A percentile compares a stretch with the other conserved stretches of the same genome.
phyloP scores from a whole-genome alignment of 2,329 filamentous ascomycete genomes.

The Monilinia aucupariae region DNA sequence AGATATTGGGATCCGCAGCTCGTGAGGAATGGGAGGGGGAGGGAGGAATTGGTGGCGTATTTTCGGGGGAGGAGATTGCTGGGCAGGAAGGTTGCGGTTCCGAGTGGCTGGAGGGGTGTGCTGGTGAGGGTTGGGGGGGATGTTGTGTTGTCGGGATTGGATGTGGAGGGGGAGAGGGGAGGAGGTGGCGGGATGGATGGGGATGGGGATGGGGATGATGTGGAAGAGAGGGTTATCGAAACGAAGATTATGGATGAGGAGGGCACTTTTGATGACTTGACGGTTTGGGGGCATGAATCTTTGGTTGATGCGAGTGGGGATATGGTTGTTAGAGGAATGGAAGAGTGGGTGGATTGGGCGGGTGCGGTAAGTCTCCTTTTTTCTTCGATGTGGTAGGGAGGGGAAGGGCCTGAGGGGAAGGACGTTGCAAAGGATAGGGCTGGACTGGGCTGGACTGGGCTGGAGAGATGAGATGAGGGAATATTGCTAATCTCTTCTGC shows the following conservation, averaged over 20 bases:
- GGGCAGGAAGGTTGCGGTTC: constrained; percentile 19
- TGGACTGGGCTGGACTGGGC: neutral
- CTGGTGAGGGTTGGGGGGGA: neutral
- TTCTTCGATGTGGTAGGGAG: neutral
- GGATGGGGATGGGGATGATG: constrained; percentile 36
- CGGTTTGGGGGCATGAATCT: constrained; percentile 80
- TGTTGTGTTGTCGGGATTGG: neutral
- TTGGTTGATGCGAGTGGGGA: constrained; percentile 58
- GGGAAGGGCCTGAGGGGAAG: too few relatives aligned
- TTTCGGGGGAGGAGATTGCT: constrained; percentile 11
- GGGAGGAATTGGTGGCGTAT: constrained; percentile 1
- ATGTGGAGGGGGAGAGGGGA: neutral
- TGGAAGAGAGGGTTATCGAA: constrained; percentile 44
- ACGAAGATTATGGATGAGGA: constrained; percentile 56
- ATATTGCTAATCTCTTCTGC: neutral
- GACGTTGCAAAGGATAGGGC: neutral
- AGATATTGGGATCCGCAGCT: constrained; percentile 13
- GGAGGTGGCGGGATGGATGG: constrained; percentile 17
- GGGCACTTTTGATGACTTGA: constrained; percentile 65
- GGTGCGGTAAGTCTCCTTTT: constrained; percentile 47
- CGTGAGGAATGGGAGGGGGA: neutral
- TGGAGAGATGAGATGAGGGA: neutral
- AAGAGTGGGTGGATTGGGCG: constrained; percentile 75
- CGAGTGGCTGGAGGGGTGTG: constrained; percentile 7
- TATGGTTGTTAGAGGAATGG: constrained; percentile 65